These are phyloP conservation scores for Candida palmyrensis DNA, from an alignment of 805 yeast genomes.

Conservation along the genomic window DNA sequence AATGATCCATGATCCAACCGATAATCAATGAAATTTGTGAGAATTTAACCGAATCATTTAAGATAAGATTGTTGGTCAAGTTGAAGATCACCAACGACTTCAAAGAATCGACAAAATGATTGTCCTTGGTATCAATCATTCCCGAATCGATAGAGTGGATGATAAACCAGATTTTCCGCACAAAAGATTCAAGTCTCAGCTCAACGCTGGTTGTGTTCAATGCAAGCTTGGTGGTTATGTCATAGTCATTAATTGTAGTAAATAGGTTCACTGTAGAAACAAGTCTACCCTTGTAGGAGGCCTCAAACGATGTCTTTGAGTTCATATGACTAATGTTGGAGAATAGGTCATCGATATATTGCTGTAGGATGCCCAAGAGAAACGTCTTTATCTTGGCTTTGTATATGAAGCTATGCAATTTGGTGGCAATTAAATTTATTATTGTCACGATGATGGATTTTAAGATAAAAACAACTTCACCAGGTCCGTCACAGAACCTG, in stretches of 20 bases:
- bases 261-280: constrained; percentile 24
- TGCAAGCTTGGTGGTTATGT: constrained; percentile 23
- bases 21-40: constrained; percentile 19
- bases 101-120: constrained; percentile 14
- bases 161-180: constrained; percentile 29
- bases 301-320: not conserved
- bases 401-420: constrained; percentile 22
- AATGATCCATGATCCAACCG: constrained; percentile 20
- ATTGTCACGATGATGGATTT: constrained; percentile 30
- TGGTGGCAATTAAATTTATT: constrained; percentile 24
- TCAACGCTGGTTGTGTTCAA: constrained; percentile 15
- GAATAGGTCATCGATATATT: constrained; percentile 11
- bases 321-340: constrained; percentile 5
- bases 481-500: constrained; percentile 15
- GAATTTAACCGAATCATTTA: constrained; percentile 22
- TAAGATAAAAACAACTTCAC: too few species aligned
- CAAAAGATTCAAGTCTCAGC: constrained; percentile 24
- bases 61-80: constrained; percentile 21
- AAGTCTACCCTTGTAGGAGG: constrained; percentile 6
- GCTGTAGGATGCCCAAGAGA: constrained; percentile 12
- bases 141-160: constrained; percentile 7
- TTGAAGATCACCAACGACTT: constrained; percentile 27
- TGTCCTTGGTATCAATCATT: constrained; percentile 3
- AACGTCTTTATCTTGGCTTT: constrained; percentile 9
- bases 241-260: constrained; percentile 32